Base-by-base conservation (phyloP, 805 yeast species). In the Zygotorulaspora danielsina region DNA sequence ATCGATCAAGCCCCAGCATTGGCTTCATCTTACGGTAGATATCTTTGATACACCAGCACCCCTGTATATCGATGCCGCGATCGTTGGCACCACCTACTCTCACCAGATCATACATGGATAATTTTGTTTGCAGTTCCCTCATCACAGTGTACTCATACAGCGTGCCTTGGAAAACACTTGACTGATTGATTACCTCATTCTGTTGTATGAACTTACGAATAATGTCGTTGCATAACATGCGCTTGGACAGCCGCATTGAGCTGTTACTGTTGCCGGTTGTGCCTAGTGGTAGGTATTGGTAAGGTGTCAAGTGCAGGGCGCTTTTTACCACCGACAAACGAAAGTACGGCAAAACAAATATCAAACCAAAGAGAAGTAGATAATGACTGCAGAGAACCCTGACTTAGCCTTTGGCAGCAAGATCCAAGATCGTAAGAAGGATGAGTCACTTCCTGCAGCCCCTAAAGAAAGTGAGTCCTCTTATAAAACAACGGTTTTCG, bases 71-170 rank as follows among this genome's bases (percentile, higher is more conserved):
- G 5, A 61, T 52, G 4, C 67, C 67, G 6, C 50, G 55, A 42
- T 63, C 67, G 42, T 57, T 50, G 4, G 61, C 53, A 9, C 65
- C 66, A 8, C 67, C 66, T 2, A 57, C 47, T 26, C 53, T 52
- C 20, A 40, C 35, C 6, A 56, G 32, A 5, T 50, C 32, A 13
- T 38, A 38, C 54, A 60, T 46, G 9, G 46, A 35, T 9, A 63
- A 40, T 41, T 63, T 63, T 5, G 44, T 41, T 6, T 41, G 32
- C 16, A 63, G 39, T 31, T 63, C 65, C 35, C 62, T 49, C 45
- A 55, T 51, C 1, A 57, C 64, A 1, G 59, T 54, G 35, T 53
- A 50, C 34, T 63, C 66, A 41, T 63, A 63, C 3, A 59, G 41
- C 19, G 52, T 57, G 10, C 65, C 63, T 49, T 59, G 61, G 36